Base-by-base conservation (phyloP, 1,284 basidiomycete genomes). In the Phellopilus nigrolimitatus region DNA sequence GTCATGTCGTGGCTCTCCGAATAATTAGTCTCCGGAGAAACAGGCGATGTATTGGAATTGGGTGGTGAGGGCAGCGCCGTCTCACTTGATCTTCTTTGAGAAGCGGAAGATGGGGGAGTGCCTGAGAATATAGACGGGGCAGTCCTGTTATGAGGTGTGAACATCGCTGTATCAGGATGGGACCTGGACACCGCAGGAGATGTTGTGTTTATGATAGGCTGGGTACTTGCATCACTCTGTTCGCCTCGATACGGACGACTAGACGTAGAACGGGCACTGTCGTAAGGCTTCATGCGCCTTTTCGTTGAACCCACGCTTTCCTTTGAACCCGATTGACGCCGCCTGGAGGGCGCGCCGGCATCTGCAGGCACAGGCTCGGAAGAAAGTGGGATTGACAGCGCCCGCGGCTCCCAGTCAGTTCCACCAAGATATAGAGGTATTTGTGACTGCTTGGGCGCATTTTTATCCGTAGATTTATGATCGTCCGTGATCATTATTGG, bases 401-500 rank as follows among this genome's bases (percentile, higher is more conserved):
- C 57, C 37, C 46, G 52, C 27, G 25, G 56, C 25, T 49, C 36
- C 60, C 60, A 55, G 21, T 63, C 57, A 37, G 61, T 52, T 41
- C 62, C 54, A 27, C 58, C 56, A 22, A 54, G 49, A 47, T 60
- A 50, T 31, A 56, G 51, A 34, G 59, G 44, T 36, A 44, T 45
- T 33, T 34, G 41, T 59, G 62, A 60, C 24, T 58, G 24, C 59
- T 56, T 44, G 65, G 62, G 53, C 30, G 50, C 36, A 28, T 67
- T 73, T 58, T 69, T 61, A 13, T 65, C 66, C 4, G 78, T 82
- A 31, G 91, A 93, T 71, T 97, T 97, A 71, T 97, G 95, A 67
- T 99, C 97, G 69, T 99, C 97, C 2, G 95, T 99, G 61, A 99
- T 99, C 86, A 99, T 95, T 63, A 99, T 95, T 2, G 95, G 93